These are phyloP conservation scores for Leucoagaricus sp. DNA, from an alignment of 1,284 basidiomycete species.

Conservation along the genomic window DNA sequence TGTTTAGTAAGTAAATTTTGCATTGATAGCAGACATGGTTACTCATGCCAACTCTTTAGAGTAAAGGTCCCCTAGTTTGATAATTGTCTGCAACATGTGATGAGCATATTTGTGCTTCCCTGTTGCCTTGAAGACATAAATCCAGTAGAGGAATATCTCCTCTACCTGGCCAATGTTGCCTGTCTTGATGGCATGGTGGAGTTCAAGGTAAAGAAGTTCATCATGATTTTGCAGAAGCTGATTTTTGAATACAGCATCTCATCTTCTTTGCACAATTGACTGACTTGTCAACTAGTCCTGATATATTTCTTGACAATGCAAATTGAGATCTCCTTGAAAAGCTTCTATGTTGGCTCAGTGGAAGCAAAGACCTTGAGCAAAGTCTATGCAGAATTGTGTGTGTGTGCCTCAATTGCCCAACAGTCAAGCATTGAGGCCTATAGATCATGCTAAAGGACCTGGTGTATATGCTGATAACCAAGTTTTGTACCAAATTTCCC, in stretches of 20 bases:
- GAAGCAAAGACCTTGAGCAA: background rate
- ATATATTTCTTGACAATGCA: background rate
- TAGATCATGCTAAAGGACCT: constrained; percentile 24
- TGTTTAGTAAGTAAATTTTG: constrained; percentile 7
- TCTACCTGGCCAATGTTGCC: background rate
- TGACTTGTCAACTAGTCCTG: background rate
- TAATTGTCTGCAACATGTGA: constrained; percentile 4
- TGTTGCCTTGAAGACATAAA: constrained; percentile 25
- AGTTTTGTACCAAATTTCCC: constrained; percentile 22
- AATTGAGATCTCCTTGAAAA: background rate
- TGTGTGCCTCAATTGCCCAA: background rate
- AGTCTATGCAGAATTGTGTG: background rate
- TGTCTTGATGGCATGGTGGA: background rate
- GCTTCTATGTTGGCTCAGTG: background rate
- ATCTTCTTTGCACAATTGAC: background rate
- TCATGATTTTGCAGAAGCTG: constrained; percentile 16
- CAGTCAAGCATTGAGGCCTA: constrained; percentile 4
- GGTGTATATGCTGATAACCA: constrained; percentile 27
- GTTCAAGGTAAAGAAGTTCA: background rate
- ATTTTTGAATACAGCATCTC: constrained; percentile 15
- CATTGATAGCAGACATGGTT: background rate
- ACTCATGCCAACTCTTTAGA: background rate
- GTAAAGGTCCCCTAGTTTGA: background rate
- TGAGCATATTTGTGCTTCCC: constrained; percentile 19
- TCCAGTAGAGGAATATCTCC: background rate